Base-by-base conservation (phyloP, 116 monocot genomes). In the Trichopus zeylanicus region DNA sequence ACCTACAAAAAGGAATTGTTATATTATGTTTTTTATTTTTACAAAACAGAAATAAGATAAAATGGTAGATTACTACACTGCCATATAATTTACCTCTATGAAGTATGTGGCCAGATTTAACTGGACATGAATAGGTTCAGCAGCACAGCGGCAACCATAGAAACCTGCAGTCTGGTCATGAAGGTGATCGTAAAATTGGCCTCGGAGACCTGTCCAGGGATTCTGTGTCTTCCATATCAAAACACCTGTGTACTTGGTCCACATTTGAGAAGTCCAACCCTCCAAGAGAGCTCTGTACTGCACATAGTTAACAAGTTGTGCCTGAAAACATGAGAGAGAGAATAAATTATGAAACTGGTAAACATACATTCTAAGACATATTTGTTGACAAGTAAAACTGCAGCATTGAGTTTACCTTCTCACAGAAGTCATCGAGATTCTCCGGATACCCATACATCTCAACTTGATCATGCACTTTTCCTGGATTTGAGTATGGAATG, bases 151-250 rank as follows among this genome's bases (percentile, higher is more conserved):
- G 48, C 91, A 97, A 13, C 91, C 97, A 70, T 77, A 97, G 52
- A 97, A 91, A 12, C 97, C 97, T 30, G 84, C 97, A 55, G 84
- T 97, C 65, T 97, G 97, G 48, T 97, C 97, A 55, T 65, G 91
- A 47, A 97, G 87, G 68, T 97, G 97, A 69, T 97, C 91, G 60
- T 97, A 97, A 42, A 97, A 91, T 63, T 97, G 97, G 31, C 97
- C 97, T 65, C 95, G 78, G 42, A 97, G 87, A 21, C 91, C 97
- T 12, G 97, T 87, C 97, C 97, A 91, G 26, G 97, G 97, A 54
- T 97, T 97, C 59, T 97, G 97, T 3, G 69, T 91, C 77, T 97
- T 97, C 97, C 97, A 97, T 56, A 97, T 97, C n/a, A 91, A 60
- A 56, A 97, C 79, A 23, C 97, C 97, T 16, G 97, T 97, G 37